A percentile compares a stretch with the other conserved stretches of the same genome.
Evolutionary conservation across 1,139 yeast genomes (phyloP).

Genomic region (Pneumocystis oryctolagi): DNA sequence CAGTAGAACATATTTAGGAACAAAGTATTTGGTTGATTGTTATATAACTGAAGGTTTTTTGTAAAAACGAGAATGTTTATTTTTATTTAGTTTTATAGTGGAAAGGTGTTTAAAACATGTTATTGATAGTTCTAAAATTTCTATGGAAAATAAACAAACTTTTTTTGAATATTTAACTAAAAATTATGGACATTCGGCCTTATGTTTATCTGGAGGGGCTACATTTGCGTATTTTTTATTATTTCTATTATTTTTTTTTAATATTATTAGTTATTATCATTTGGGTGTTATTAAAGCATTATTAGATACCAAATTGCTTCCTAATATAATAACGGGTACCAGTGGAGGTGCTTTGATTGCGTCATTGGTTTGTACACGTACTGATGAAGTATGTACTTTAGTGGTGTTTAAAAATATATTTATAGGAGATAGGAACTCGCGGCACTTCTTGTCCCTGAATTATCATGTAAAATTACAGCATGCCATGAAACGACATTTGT

Average conservation of each 20-base stretch:
- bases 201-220: constrained; percentile 69
- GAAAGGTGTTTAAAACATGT: constrained; percentile 20
- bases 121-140: constrained; percentile 28
- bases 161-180: constrained; percentile 45
- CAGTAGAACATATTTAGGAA: constrained; percentile 63
- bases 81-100: constrained; percentile 18
- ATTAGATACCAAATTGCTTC: constrained; percentile 49
- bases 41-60: constrained; percentile 39
- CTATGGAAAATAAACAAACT: constrained; percentile 32
- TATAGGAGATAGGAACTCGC: constrained; percentile 31
- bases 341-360: constrained; percentile 78
- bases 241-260: background rate
- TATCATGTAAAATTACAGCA: constrained; percentile 54
- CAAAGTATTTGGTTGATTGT: constrained; percentile 44
- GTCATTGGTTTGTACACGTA: constrained; percentile 54
- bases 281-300: constrained; percentile 64
- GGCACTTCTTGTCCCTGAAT: constrained; percentile 41
- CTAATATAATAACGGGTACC: constrained; percentile 60
- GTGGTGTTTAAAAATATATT: background rate
- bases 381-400: constrained; percentile 30
- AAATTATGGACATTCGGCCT: constrained; percentile 59
- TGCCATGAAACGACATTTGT: constrained; percentile 37
- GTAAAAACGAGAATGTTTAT: constrained; percentile 25
- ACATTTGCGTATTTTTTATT: constrained; percentile 29
- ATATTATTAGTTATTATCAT: constrained; percentile 43